Conservation (phyloP, 1,139 yeast genomes). For the Pichia kudriavzevii region DNA sequence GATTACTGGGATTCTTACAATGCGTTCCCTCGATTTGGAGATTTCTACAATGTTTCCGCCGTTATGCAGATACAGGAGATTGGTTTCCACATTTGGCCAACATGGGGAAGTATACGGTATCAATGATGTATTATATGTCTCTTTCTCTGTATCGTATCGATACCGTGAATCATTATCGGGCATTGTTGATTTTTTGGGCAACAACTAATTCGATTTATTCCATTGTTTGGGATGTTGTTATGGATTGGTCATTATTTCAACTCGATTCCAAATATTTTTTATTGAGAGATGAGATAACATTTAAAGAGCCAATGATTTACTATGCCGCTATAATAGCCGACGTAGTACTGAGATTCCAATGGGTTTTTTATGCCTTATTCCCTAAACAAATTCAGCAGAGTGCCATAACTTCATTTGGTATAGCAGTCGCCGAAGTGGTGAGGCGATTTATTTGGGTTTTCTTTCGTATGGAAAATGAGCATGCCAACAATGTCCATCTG, state of each 20-base stretch:
- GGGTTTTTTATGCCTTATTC: constrained; percentile 79
- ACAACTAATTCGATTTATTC: constrained; percentile 62
- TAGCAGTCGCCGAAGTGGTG: constrained; percentile 73
- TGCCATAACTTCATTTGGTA: constrained; percentile 78
- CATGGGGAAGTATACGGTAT: constrained; percentile 63
- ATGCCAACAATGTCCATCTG: constrained; percentile 76
- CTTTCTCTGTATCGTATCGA: constrained; percentile 75
- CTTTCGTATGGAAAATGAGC: constrained; percentile 94
- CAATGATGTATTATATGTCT: constrained; percentile 63
- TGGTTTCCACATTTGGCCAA: constrained; percentile 98
- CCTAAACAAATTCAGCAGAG: constrained; percentile 76
- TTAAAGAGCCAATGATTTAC: constrained; percentile 51
- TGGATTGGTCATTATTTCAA: constrained; percentile 94
- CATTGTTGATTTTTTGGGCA: constrained; percentile 67
- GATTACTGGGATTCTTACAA: constrained; percentile 73
- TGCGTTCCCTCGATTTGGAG: constrained; percentile 89
- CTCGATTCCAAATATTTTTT: constrained; percentile 48
- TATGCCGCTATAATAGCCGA: constrained; percentile 69
- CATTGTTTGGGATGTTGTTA: constrained; percentile 78
- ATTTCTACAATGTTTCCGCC: constrained; percentile 79
- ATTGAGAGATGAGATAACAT: constrained; percentile 67
- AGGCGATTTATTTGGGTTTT: constrained; percentile 85
- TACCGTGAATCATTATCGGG: constrained; percentile 36
- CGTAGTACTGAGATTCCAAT: constrained; percentile 72
- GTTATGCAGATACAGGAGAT: constrained; percentile 89